These are phyloP conservation scores for Vicia sativa DNA, from an alignment of 306 rosid species.

Conservation along the genomic window DNA sequence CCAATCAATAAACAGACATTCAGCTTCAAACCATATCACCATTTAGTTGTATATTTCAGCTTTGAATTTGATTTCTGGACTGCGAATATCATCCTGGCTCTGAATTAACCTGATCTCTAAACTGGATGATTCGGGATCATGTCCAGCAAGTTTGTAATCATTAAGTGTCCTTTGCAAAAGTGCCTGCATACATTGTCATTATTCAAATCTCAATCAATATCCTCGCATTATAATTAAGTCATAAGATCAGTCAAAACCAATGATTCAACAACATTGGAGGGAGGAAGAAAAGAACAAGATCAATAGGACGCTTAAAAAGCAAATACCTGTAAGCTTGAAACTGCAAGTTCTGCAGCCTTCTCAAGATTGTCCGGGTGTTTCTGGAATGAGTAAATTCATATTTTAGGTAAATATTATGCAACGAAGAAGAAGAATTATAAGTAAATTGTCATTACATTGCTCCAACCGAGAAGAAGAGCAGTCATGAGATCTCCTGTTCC, in stretches of 20 bases:
- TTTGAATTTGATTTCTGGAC: constrained; percentile 51
- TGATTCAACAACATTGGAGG: not conserved
- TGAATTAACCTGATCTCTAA: constrained; percentile 80
- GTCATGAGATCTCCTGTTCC: constrained; percentile 36
- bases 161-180: constrained; percentile 66
- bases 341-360: constrained; percentile 37
- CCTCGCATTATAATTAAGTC: too few species aligned
- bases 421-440: not conserved
- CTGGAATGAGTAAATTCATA: constrained; percentile 17
- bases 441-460: constrained; percentile 35
- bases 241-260: constrained; percentile 11
- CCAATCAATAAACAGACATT: constrained; percentile 15
- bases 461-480: constrained; percentile 39
- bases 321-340: constrained; percentile 29
- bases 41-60: constrained; percentile 61
- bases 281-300: not conserved
- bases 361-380: constrained; percentile 34
- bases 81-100: constrained; percentile 77
- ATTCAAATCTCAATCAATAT: not conserved
- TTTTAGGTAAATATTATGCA: constrained; percentile 11
- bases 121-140: constrained; percentile 70
- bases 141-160: constrained; percentile 63
- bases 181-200: constrained; percentile 48
- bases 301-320: not conserved
- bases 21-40: constrained; percentile 23